These are phyloP conservation scores for Nidula niveotomentosa DNA, from an alignment of 1,284 basidiomycete species.

Conservation along the genomic window DNA sequence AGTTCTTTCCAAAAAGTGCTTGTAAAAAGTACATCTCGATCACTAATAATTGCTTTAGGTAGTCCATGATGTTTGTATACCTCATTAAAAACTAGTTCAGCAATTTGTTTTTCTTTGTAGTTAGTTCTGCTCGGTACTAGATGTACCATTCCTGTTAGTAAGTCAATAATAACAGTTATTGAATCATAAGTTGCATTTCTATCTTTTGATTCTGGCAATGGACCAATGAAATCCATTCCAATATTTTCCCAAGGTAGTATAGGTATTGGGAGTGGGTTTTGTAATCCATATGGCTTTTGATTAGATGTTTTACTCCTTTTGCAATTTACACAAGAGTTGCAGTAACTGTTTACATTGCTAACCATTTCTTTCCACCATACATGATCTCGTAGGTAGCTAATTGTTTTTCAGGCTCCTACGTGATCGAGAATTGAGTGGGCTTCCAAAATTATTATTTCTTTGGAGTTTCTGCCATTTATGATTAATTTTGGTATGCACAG, in stretches of 20 bases:
- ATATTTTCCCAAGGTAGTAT: conserved; percentile 33
- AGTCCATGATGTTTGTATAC: conserved; percentile 22
- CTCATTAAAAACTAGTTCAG: conserved; percentile 13
- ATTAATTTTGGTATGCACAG: conserved; percentile 33
- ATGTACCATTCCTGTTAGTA: conserved; percentile 23
- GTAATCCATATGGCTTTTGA: conserved; percentile 27
- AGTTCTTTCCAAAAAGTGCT: conserved; percentile 21
- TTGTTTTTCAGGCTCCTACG: conserved; percentile 28
- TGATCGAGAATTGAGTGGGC: conserved; percentile 32
- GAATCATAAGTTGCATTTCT: not conserved
- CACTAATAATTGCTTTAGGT: conserved; percentile 18
- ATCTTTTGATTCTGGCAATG: conserved; percentile 24
- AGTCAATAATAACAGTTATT: not conserved
- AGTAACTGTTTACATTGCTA: conserved; percentile 19
- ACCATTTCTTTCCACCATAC: conserved; percentile 35
- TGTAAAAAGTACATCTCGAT: conserved; percentile 21
- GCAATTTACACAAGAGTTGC: conserved; percentile 26
- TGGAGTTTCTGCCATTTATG: conserved; percentile 13
- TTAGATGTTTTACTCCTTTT: conserved; percentile 23
- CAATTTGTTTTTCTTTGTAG: too few relatives aligned
- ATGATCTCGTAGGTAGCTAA: conserved; percentile 22
- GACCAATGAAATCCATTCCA: conserved; percentile 43
- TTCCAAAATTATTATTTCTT: conserved; percentile 29
- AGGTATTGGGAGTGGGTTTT: conserved; percentile 30
- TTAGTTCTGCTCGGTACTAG: conserved; percentile 18